phyloP scores from a whole-genome alignment of 2,329 filamentous ascomycete species.

The Diaporthe amygdali region DNA sequence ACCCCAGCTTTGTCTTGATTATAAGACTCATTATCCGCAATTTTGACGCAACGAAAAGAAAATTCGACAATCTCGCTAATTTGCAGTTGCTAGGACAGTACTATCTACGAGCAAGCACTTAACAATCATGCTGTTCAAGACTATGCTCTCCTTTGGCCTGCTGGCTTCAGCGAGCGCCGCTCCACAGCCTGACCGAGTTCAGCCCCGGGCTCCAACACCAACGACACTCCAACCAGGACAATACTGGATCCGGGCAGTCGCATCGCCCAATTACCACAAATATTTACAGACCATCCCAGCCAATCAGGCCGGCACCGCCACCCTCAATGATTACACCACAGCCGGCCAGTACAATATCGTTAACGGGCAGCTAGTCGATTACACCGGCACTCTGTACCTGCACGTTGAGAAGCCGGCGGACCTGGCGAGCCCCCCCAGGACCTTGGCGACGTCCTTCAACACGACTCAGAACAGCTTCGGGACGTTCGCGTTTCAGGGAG shows the following conservation, averaged over 20 bases:
- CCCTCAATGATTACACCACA: slow-evolving; percentile 55
- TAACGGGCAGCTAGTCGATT: slow-evolving; percentile 57
- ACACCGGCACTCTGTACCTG: slow-evolving; percentile 48
- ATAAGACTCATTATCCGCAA: background rate
- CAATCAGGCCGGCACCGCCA: slow-evolving; percentile 50
- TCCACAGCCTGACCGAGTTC: background rate
- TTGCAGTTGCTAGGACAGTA: background rate
- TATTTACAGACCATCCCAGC: slow-evolving; percentile 56
- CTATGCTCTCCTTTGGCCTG: background rate
- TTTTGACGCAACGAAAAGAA: background rate
- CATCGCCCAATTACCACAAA: slow-evolving; percentile 61
- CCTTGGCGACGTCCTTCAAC: slow-evolving; percentile 57
- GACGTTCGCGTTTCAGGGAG: slow-evolving; percentile 62
- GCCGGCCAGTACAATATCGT: slow-evolving; percentile 65
- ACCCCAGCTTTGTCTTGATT: background rate
- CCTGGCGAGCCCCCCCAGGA: slow-evolving; percentile 46
- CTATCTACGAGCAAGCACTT: background rate
- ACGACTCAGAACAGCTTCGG: slow-evolving; percentile 58
- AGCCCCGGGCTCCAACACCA: slow-evolving; percentile 27
- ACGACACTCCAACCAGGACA: slow-evolving; percentile 54
- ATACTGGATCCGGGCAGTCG: slow-evolving; percentile 64
- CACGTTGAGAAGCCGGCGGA: slow-evolving; percentile 52
- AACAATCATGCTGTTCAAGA: background rate
- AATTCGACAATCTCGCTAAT: background rate
- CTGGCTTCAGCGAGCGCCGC: background rate